Percentiles rank a stretch among this genome's conserved stretches.
Conservation (phyloP, 1,284 basidiomycete genomes). For the Acaromyces ingoldii region DNA sequence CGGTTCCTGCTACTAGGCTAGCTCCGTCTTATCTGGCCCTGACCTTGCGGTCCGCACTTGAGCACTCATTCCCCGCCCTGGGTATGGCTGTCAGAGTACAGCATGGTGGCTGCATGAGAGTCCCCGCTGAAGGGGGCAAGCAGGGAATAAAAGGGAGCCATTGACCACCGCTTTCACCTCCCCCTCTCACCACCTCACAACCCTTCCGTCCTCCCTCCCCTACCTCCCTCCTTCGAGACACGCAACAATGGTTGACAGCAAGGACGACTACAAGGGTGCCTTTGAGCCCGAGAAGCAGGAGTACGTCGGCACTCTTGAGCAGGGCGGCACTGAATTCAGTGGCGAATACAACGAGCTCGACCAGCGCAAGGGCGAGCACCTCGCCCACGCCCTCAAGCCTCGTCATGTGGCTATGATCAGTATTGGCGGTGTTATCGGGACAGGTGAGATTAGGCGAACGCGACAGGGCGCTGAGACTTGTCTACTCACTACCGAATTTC, state of each 20-base stretch:
- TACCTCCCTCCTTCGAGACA: not conserved
- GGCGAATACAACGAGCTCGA: constrained; percentile 10
- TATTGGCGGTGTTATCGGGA: constrained; percentile 20
- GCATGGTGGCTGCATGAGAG: no score
- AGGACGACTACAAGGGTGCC: not conserved
- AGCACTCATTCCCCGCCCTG: no score
- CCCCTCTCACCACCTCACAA: not conserved
- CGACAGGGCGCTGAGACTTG: no score
- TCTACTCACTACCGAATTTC: no score
- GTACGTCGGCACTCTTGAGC: constrained; percentile 1
- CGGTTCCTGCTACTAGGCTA: no score
- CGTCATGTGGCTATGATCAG: constrained; percentile 21
- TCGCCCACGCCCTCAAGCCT: constrained; percentile 29
- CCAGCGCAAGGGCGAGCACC: constrained; percentile 32
- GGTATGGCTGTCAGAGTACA: no score
- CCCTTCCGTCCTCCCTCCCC: not conserved
- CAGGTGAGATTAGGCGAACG: not conserved
- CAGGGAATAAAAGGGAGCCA: no score
- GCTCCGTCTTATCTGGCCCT: no score
- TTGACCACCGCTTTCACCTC: not conserved
- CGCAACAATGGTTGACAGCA: not conserved
- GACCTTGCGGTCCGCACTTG: no score
- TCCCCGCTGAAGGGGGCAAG: no score
- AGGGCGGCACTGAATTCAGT: not conserved
- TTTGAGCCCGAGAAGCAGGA: not conserved